Percentiles rank a stretch among this genome's conserved stretches.
Conservation (phyloP, 2,329 filamentous ascomycete genomes). For the Diplocarpon rosae region DNA sequence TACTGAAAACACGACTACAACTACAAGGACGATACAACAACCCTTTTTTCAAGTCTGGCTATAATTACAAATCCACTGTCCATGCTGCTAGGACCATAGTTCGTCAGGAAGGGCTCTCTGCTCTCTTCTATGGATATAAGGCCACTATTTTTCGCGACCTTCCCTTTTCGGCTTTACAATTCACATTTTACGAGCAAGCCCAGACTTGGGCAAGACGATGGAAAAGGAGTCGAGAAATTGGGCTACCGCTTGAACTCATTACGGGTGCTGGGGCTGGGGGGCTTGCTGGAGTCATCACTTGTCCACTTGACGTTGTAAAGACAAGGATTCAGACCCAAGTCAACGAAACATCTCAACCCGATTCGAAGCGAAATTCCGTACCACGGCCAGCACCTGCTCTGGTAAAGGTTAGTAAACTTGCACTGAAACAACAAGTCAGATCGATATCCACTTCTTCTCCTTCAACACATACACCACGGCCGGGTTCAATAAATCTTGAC, state of each 20-base stretch:
- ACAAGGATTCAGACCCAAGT: constrained; percentile 92
- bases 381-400: constrained; percentile 15
- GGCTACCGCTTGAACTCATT: constrained; percentile 70
- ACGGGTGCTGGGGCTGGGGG: constrained; percentile 87
- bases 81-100: constrained; percentile 83
- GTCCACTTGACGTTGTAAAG: constrained; percentile 94
- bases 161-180: constrained; percentile 91
- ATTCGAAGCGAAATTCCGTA: constrained; percentile 18
- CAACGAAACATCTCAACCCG: constrained; percentile 31
- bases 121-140: constrained; percentile 94
- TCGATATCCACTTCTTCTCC: constrained; percentile 84
- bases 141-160: constrained; percentile 90
- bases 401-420: constrained; percentile 21
- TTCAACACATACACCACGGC: constrained; percentile 68
- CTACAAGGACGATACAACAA: constrained; percentile 94
- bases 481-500: constrained; percentile 69
- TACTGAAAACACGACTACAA: constrained; percentile 93
- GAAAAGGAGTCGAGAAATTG: constrained; percentile 73
- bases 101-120: constrained; percentile 67
- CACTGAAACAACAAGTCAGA: constrained; percentile 42
- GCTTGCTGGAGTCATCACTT: constrained; percentile 87
- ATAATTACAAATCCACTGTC: constrained; percentile 82
- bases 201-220: constrained; percentile 70
- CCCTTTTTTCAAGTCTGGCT: constrained; percentile 83
- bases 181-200: constrained; percentile 96